Conservation (phyloP, 192 early-diverging fungal species). For the Borealophlyctis nickersoniae region DNA sequence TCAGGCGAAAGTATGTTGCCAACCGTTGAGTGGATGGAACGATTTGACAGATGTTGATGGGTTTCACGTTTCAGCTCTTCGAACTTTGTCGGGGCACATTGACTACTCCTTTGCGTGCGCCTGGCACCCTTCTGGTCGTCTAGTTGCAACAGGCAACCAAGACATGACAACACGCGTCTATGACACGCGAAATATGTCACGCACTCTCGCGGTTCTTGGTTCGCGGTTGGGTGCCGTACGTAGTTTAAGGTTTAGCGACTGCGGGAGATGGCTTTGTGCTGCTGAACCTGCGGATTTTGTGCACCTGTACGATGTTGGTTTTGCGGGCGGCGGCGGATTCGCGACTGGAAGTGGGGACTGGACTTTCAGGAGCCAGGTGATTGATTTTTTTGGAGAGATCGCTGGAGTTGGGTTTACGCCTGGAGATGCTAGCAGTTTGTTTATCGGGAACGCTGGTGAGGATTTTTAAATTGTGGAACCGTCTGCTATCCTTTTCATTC, state of each 20-base stretch:
- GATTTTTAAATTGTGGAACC: too few species aligned
- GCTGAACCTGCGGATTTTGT: constrained; percentile 69
- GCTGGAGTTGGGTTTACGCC: constrained; percentile 59
- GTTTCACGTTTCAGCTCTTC: constrained; percentile 1
- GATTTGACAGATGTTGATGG: not conserved
- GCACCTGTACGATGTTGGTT: constrained; percentile 34
- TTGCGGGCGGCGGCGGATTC: not conserved
- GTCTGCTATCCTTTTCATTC: too few species aligned
- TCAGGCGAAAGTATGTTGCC: constrained; percentile 40
- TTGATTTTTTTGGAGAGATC: constrained; percentile 74
- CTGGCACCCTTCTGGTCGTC: constrained; percentile 55
- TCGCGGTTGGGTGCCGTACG: constrained; percentile 55
- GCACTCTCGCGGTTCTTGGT: constrained; percentile 48
- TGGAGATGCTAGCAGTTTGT: constrained; percentile 46
- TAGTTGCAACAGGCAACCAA: constrained; percentile 67
- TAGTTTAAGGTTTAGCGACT: constrained; percentile 55
- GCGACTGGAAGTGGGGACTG: not conserved
- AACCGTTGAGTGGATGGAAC: too few species aligned
- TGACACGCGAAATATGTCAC: constrained; percentile 57
- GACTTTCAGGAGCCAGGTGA: constrained; percentile 38
- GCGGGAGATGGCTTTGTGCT: constrained; percentile 50
- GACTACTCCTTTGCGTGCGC: constrained; percentile 70
- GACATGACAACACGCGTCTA: constrained; percentile 55
- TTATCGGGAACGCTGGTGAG: constrained; percentile 50
- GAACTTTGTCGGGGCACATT: constrained; percentile 52